phyloP scores from a whole-genome alignment of 1,284 basidiomycete genomes.

The Ceratobasidium sp. region DNA sequence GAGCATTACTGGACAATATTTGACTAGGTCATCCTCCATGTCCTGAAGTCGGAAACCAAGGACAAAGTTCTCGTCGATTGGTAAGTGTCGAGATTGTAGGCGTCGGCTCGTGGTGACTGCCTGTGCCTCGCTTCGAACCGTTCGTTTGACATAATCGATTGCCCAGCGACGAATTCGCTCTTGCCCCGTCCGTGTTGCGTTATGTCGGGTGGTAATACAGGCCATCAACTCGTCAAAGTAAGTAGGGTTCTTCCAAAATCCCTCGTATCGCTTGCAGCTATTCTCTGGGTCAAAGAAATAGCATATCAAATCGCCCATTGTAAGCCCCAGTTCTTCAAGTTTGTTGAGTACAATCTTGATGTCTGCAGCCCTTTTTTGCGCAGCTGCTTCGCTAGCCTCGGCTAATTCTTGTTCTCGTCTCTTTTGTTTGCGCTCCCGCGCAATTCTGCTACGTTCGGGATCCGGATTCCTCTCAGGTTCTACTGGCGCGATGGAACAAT shows the following conservation, averaged over 20 bases:
- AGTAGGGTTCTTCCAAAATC: neutral
- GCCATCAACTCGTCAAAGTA: neutral
- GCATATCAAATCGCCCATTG: neutral
- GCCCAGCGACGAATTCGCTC: neutral
- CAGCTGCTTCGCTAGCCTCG: neutral
- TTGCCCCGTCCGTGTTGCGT: neutral
- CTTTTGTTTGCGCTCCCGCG: neutral
- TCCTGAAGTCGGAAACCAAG: neutral
- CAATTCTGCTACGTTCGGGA: neutral
- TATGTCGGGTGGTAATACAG: neutral
- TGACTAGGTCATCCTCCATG: neutral
- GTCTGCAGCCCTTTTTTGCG: neutral
- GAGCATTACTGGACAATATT: neutral
- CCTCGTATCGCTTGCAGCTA: neutral
- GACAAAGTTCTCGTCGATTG: slow-evolving; percentile 1
- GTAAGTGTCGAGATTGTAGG: neutral
- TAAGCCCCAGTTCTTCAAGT: neutral
- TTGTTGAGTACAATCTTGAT: neutral
- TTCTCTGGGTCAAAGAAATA: neutral
- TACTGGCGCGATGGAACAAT: neutral
- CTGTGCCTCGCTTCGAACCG: neutral
- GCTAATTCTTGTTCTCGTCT: neutral
- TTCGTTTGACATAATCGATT: neutral
- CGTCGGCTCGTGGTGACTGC: neutral
- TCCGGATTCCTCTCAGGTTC: neutral